Evolutionary conservation across 495 filamentous ascomycete species (phyloP).

Genomic region (Neurospora sp.): DNA sequence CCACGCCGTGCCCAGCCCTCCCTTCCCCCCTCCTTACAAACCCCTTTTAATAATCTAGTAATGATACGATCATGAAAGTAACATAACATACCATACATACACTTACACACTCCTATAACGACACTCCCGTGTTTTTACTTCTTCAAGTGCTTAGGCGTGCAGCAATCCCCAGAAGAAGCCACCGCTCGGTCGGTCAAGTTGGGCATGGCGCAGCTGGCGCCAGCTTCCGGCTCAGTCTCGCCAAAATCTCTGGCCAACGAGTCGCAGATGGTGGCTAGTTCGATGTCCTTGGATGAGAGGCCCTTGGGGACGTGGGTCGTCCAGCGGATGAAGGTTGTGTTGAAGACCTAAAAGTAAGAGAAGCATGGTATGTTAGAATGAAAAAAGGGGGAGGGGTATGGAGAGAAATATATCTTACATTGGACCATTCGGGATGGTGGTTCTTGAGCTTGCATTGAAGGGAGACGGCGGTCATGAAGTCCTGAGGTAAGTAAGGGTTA

Average conservation of each 20-base stretch:
- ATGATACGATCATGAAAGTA: conserved; percentile 5
- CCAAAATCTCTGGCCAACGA: conserved; percentile 41
- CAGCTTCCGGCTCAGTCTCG: conserved; percentile 24
- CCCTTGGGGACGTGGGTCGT: conserved; percentile 65
- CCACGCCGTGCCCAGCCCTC: not conserved
- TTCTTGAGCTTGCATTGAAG: conserved; percentile 44
- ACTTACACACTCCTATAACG: not conserved
- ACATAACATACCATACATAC: not conserved
- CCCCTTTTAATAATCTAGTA: not conserved
- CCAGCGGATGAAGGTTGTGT: conserved; percentile 55
- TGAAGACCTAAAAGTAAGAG: conserved; percentile 39
- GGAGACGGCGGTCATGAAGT: conserved; percentile 51
- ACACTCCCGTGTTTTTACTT: not conserved
- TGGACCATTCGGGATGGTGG: conserved; percentile 57
- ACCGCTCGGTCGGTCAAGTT: conserved; percentile 29
- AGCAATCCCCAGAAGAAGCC: conserved; percentile 34
- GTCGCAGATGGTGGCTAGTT: conserved; percentile 59
- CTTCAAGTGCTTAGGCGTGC: conserved; percentile 25
- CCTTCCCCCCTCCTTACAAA: not conserved
- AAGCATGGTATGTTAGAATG: not conserved
- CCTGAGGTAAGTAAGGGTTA: conserved; percentile 20
- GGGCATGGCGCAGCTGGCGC: not conserved
- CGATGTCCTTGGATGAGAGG: conserved; percentile 57
- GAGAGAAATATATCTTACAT: conserved; percentile 29
- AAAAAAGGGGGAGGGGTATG: not conserved